Evolutionary conservation across 192 early-diverging fungal genomes (phyloP).

Genomic region (Rhizophlyctis rosea): DNA sequence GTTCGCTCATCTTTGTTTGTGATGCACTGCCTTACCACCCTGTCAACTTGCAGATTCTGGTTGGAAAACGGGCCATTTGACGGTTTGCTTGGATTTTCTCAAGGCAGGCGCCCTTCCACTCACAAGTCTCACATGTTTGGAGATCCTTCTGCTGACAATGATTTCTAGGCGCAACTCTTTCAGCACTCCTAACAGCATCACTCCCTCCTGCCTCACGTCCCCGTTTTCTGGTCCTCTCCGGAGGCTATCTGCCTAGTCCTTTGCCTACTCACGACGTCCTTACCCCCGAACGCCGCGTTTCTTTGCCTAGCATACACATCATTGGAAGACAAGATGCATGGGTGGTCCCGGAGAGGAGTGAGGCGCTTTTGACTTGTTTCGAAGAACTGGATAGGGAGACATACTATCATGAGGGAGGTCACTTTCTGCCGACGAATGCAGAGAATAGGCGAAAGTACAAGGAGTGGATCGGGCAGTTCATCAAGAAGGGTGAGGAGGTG

Average conservation of each 20-base stretch:
- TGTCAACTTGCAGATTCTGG: conserved; percentile 24
- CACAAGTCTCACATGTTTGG: too few relatives aligned
- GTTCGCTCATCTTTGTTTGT: too few relatives aligned
- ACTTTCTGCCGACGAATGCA: conserved; percentile 38
- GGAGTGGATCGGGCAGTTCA: too few relatives aligned
- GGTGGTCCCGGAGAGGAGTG: conserved; percentile 23
- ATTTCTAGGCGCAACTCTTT: conserved; percentile 42
- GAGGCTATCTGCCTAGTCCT: conserved; percentile 5
- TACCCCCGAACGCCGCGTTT: background rate
- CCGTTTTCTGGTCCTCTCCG: background rate
- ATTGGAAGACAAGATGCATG: conserved; percentile 27
- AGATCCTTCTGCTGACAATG: too few relatives aligned
- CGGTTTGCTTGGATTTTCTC: conserved; percentile 47
- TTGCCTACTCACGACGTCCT: conserved; percentile 10
- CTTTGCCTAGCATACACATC: conserved; percentile 28
- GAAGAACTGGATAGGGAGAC: conserved; percentile 12
- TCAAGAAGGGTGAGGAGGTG: too few relatives aligned
- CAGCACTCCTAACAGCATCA: conserved; percentile 28
- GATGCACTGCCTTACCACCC: too few relatives aligned
- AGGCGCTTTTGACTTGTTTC: conserved; percentile 17
- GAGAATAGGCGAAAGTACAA: too few relatives aligned
- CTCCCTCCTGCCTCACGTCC: conserved; percentile 20
- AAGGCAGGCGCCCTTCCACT: too few relatives aligned
- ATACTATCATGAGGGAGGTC: conserved; percentile 28
- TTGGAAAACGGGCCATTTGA: conserved; percentile 36